Conservation (phyloP, 495 filamentous ascomycete genomes). For the Lophium mytilinum region DNA sequence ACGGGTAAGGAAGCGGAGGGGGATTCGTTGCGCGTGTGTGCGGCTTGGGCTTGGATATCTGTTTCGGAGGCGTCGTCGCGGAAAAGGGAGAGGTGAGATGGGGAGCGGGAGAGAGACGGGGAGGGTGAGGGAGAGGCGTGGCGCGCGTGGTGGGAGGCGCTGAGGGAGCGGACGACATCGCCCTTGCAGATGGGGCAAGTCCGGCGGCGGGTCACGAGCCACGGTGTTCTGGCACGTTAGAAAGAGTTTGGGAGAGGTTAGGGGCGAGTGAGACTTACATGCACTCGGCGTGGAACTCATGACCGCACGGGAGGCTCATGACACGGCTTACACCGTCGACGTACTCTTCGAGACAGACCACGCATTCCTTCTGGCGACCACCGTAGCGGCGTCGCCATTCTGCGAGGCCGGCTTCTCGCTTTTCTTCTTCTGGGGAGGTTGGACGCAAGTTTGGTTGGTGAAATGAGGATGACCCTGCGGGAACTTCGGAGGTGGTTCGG, state of each 20-base stretch:
- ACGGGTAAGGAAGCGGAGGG: slow-evolving; percentile 34
- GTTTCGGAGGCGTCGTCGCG: slow-evolving; percentile 39
- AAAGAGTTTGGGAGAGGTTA: slow-evolving; percentile 21
- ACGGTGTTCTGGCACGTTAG: slow-evolving; percentile 70
- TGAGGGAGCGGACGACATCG: slow-evolving; percentile 70
- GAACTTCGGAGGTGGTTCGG: slow-evolving; percentile 51
- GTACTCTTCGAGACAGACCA: slow-evolving; percentile 97
- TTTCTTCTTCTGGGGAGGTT: slow-evolving; percentile 44
- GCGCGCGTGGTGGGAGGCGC: slow-evolving; percentile 28
- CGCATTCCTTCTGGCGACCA: slow-evolving; percentile 83
- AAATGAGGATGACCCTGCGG: slow-evolving; percentile 28
- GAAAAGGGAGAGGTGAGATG: slow-evolving; percentile 21
- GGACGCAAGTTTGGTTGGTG: neutral
- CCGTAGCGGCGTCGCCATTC: slow-evolving; percentile 75
- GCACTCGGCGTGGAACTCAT: slow-evolving; percentile 97
- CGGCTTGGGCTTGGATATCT: slow-evolving; percentile 38
- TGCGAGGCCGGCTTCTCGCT: slow-evolving; percentile 38
- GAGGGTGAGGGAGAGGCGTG: slow-evolving; percentile 1
- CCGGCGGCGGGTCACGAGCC: slow-evolving; percentile 86
- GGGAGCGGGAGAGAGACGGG: slow-evolving; percentile 1
- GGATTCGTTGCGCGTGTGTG: slow-evolving; percentile 36
- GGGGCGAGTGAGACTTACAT: slow-evolving; percentile 63
- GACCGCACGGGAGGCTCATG: slow-evolving; percentile 97
- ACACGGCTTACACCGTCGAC: slow-evolving; percentile 88
- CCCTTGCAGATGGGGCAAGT: slow-evolving; percentile 98